Evolutionary conservation across 2,329 filamentous ascomycete genomes (phyloP), one percentile per base, ranked within the genome.

Genomic region (Arthrobotrys megalospora): DNA sequence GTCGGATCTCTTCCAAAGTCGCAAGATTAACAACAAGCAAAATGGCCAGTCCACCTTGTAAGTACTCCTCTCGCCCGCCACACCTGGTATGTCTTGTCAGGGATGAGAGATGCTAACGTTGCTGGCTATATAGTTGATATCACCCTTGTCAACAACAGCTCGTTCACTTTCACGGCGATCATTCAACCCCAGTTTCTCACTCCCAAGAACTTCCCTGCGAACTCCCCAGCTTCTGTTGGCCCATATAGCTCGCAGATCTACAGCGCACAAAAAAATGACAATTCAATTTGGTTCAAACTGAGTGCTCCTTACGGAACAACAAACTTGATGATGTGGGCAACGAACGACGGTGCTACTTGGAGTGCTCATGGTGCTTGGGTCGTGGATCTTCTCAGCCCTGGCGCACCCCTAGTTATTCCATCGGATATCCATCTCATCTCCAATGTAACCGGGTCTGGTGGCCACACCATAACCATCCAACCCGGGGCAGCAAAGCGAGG

Each of bases 231-330:
- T 16, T 4, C 32, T 10, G 6, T 60, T n/a, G 34, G 34, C 32
- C 53, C 53, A 10, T 41, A 60, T 28, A 60, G 53, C 34, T 48
- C 62, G 11, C 32, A 36, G n/a, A 43, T 47, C 21, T 48, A 19
- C 32, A 48, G 19, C 6, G 43, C 41, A 34, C 48, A 12, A 11
- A 12, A 34, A n/a, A 14, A 34, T 12, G n/a, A 16, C 43, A 65
- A 65, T 34, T 50, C 62, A 8, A 65, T 65, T 14, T 53, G 50
- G 50, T 53, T 53, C 7, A 53, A 53, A 53, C 1, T 53, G n/a
- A 53, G 50, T 12, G 24, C 50, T 10, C 50, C 50, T 7, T 53
- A 53, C 28, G 16, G 24, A 8, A 53, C 50, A 7, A 53, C 50
- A 0, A 21, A 47, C 21, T 32, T 65, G 14, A 12, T 45, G 16